Evolutionary conservation across 2,329 filamentous ascomycete genomes (phyloP).

Genomic region (Fusarium brachygibbosum): DNA sequence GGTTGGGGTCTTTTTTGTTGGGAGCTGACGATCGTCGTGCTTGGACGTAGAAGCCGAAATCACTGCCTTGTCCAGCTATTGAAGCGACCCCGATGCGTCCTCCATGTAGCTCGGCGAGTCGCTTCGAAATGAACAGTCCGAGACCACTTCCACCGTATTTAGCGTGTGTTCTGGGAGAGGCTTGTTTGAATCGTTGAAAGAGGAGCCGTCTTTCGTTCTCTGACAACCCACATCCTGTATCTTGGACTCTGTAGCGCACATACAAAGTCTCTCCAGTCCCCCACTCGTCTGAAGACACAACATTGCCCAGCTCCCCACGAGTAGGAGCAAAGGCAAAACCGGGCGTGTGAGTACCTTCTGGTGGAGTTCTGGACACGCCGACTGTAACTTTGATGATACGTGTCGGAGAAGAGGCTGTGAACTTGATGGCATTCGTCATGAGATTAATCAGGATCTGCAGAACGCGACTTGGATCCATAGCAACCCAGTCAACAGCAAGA

Average conservation of each 20-base stretch:
- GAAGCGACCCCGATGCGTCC: constrained; percentile 75
- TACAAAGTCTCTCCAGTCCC: constrained; percentile 54
- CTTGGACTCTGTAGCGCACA: constrained; percentile 68
- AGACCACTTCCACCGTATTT: constrained; percentile 75
- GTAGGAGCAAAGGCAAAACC: constrained; percentile 30
- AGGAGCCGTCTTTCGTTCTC: constrained; percentile 73
- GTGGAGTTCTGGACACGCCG: constrained; percentile 56
- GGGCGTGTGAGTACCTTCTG: not conserved
- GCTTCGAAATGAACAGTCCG: constrained; percentile 74
- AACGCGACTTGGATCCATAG: constrained; percentile 77
- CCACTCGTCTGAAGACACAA: constrained; percentile 49
- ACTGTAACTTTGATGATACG: constrained; percentile 64
- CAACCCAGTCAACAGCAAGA: constrained; percentile 72
- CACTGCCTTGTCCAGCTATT: constrained; percentile 69
- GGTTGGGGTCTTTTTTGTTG: constrained; percentile 20
- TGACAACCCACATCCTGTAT: constrained; percentile 74
- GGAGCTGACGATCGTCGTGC: constrained; percentile 60
- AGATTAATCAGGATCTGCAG: constrained; percentile 85
- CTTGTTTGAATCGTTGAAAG: constrained; percentile 77
- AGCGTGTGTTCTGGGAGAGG: constrained; percentile 62
- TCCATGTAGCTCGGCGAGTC: constrained; percentile 74
- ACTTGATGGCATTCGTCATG: constrained; percentile 84
- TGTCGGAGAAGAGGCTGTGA: constrained; percentile 63
- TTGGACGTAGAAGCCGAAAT: constrained; percentile 74
- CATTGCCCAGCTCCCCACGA: constrained; percentile 13